Evolutionary conservation across 1,139 yeast genomes (phyloP).

Genomic region (Diutina mesorugosa): DNA sequence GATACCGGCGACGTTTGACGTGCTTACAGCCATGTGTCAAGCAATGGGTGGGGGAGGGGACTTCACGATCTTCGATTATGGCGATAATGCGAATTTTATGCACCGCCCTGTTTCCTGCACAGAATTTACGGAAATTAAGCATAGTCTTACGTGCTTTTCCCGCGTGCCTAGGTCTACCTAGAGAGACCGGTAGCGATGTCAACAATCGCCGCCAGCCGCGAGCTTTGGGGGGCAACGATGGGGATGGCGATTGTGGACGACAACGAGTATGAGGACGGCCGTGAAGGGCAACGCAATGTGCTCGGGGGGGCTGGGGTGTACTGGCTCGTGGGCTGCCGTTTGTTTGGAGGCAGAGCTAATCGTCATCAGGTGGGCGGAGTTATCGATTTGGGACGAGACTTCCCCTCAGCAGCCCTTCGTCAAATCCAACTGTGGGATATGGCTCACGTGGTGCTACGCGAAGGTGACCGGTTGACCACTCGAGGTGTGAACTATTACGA

Average conservation of each 20-base stretch:
- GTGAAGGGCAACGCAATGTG: slow-evolving; percentile 39
- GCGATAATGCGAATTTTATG: background rate
- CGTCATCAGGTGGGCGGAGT: slow-evolving; percentile 46
- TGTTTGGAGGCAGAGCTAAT: slow-evolving; percentile 25
- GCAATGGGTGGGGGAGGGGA: background rate
- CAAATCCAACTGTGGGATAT: slow-evolving; percentile 45
- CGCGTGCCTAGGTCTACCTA: background rate
- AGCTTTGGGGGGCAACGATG: slow-evolving; percentile 22
- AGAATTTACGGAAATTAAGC: too few relatives aligned
- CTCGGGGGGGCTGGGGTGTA: slow-evolving; percentile 84
- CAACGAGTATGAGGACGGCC: slow-evolving; percentile 41
- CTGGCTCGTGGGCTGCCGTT: slow-evolving; percentile 66
- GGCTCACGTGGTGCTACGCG: slow-evolving; percentile 43
- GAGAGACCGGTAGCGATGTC: background rate
- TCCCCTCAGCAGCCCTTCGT: slow-evolving; percentile 36
- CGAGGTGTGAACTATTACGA: slow-evolving; percentile 73
- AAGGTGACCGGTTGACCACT: slow-evolving; percentile 51
- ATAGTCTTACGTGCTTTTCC: background rate
- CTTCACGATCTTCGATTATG: background rate
- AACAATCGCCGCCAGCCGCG: background rate
- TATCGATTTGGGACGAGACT: slow-evolving; percentile 70
- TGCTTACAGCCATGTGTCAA: slow-evolving; percentile 14
- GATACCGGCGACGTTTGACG: slow-evolving; percentile 42
- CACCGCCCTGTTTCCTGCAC: background rate
- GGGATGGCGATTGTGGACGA: slow-evolving; percentile 95